Base-by-base conservation (phyloP, 805 yeast species). In the Lachancea fermentati region DNA sequence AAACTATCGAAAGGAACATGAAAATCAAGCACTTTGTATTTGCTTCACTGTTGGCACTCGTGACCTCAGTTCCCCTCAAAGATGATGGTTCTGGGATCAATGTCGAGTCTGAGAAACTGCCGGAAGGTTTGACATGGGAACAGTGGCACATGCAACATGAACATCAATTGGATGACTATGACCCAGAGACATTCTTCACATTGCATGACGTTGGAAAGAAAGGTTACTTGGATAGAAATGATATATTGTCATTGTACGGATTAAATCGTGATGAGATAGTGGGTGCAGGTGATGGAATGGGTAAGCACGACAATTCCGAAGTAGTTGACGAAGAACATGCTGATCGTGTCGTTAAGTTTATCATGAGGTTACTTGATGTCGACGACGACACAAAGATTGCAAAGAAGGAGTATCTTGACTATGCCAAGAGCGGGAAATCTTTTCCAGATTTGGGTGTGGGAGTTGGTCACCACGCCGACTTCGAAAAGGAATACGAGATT, bases 381-480 rank as follows among this genome's bases (percentile, higher is more conserved):
- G 69, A 88, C 56, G 61, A 68, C 9, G 89, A 87, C 57, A 83
- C 83, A 1, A 67, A 66, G 37, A 72, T 91, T 7, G 67, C 79
- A 4, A 60, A 75, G 39, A 78, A 78, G 6, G 96, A 87, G 57
- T 91, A 88, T 80, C 52, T 77, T 32, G 65, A 63, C 11, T 89
- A 75, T 60, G 71, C 75, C 6, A 60, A 61, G 2, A 63, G 60
- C 9, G 94, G 94, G 6, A 81, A 83, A 1, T 75, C 76, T 47
- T 75, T 91, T 55, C 97, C 97, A 1, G 97, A 91, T 61, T 78
- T 89, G 59, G 95, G 96, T 6, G 79, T 81, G 44, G 97, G 97
- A 22, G 89, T 86, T 5, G 96, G 96, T 19, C 96, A 89, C 57
- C 96, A 89, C 65, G 81, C 88, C 26, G 96, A 86, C 65, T 91